A percentile compares a stretch with the other conserved stretches of the same genome.
These are phyloP conservation scores for Acanthamoeba royreba DNA, from an alignment of 208 protist genomes.

Conservation along the genomic window DNA sequence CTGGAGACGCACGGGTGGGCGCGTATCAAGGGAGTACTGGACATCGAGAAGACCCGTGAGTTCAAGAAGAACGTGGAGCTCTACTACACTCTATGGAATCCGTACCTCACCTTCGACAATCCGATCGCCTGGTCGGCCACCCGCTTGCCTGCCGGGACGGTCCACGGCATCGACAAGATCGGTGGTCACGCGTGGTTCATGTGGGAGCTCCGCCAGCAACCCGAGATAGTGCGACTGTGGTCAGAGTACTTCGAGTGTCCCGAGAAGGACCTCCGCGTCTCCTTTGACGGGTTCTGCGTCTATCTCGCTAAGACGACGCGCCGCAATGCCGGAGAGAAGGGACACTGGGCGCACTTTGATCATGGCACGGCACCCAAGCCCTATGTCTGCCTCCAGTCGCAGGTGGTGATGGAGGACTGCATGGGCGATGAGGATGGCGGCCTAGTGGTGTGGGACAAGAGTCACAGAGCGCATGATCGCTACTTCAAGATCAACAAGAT, in stretches of 20 bases:
- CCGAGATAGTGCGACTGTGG: neutral
- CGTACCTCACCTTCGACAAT: neutral
- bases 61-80: neutral
- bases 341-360: neutral
- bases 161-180: conserved; percentile 18
- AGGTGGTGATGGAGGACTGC: neutral
- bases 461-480: neutral
- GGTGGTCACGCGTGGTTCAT: conserved; percentile 26
- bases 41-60: neutral
- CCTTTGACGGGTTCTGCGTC: neutral
- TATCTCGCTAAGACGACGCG: neutral
- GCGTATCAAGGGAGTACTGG: neutral
- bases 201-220: neutral
- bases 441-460: conserved; percentile 11
- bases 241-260: neutral
- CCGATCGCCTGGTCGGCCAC: neutral
- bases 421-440: neutral
- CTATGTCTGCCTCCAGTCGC: neutral
- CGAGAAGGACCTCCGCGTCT: neutral
- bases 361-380: neutral
- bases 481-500: neutral
- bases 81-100: neutral
- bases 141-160: neutral
- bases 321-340: neutral
- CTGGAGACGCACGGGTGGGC: neutral